Base-by-base conservation (phyloP, 2,329 filamentous ascomycete genomes). In the Botrytis squamosa region DNA sequence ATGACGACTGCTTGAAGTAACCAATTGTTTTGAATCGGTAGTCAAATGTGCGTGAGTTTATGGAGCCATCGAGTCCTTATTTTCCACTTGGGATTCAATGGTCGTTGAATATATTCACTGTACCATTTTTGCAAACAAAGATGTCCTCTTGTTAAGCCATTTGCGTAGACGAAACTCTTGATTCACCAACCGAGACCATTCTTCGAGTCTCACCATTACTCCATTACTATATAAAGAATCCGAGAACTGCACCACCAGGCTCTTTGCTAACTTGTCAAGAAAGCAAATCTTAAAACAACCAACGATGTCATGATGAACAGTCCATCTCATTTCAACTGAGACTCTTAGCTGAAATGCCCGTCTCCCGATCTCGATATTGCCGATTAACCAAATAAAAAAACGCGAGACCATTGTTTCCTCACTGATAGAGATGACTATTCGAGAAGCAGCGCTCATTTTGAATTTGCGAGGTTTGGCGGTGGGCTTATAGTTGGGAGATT, bases 241-340 rank as follows among this genome's bases (percentile, higher is more conserved):
- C 5, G 0, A 55, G 49, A 6, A 29, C 2, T 7, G 25, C 25
- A 55, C 5, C 25, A 55, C 0, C 2, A 7, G 12, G 2, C 2
- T 55, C 10, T 16, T 55, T n/a, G 25, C 25, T 55, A n/a, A 3
- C 4, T 12, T n/a, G 9, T 25, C 9, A 52, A n/a, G 20, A 25
- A 22, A 12, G 49, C 9, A 4, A 22, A 22, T 0, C 10, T 10
- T 1, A 52, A 25, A 14, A 4, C 4, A 1, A 25, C 9, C 0
- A 12, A 25, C 4, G 49, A n/a, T 12, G 20, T n/a, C 5, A 25
- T n/a, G 10, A n/a, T 12, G 49, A 55, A 55, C 4, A 6, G 7
- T 55, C 4, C 49, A 55, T 7, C 5, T n/a, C 2, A 12, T n/a
- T n/a, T n/a, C 12, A n/a, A n/a, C 10, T n/a, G 49, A 55, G 1